Conservation (phyloP, 176 grass and related monocot genomes). For the Olyra latifolia region DNA sequence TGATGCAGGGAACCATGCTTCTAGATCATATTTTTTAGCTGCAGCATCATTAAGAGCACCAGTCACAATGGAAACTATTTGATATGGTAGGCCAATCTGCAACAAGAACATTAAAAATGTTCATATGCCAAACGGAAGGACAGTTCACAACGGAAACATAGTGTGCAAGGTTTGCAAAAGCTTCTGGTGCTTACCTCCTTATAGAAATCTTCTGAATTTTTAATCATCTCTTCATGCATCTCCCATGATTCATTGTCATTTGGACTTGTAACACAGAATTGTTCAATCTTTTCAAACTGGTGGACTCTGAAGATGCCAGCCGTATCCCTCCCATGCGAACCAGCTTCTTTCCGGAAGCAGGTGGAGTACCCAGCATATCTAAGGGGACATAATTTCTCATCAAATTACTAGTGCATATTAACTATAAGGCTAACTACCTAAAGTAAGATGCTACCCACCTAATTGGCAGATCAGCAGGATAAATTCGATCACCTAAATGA, state of each 20-base stretch:
- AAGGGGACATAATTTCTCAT: constrained; percentile 8
- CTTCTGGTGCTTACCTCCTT: constrained; percentile 39
- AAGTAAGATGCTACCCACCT: constrained; percentile 43
- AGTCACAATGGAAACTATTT: constrained; percentile 85
- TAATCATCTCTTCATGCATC: constrained; percentile 83
- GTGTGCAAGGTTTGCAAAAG: neutral
- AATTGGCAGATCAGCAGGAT: constrained; percentile 78
- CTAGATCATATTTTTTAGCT: constrained; percentile 93
- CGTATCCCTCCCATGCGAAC: constrained; percentile 89
- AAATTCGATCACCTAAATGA: constrained; percentile 85
- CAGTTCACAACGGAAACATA: neutral
- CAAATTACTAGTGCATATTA: neutral
- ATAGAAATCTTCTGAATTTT: constrained; percentile 93
- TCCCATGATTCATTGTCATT: constrained; percentile 79
- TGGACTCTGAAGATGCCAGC: constrained; percentile 95
- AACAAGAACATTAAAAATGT: constrained; percentile 29
- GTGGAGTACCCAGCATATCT: constrained; percentile 97
- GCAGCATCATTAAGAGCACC: constrained; percentile 94
- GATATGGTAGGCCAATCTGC: constrained; percentile 85
- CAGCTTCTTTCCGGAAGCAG: constrained; percentile 94
- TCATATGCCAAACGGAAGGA: neutral
- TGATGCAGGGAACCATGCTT: constrained; percentile 96
- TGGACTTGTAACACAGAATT: constrained; percentile 83
- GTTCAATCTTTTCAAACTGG: constrained; percentile 95
- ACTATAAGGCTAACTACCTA: constrained; percentile 5